Percentiles rank a stretch among this genome's conserved stretches.
These are phyloP conservation scores for Neonectria coccinea DNA, from an alignment of 2,329 filamentous ascomycete genomes.

Conservation along the genomic window DNA sequence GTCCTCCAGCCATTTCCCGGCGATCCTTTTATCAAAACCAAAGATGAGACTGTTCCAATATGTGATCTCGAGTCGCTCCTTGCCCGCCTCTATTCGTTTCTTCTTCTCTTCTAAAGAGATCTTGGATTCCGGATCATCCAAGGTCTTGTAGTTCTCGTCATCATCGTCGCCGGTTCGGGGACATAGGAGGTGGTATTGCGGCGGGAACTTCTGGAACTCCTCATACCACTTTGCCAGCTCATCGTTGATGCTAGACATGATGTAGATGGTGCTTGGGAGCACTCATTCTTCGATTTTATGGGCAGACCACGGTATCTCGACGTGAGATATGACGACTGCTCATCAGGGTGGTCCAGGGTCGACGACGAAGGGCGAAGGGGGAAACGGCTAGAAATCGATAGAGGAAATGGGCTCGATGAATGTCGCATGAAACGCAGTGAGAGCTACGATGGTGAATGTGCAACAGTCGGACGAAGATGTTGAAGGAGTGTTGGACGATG, in stretches of 20 bases:
- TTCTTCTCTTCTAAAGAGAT: slow-evolving; percentile 64
- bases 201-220: slow-evolving; percentile 57
- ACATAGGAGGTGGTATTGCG: slow-evolving; percentile 74
- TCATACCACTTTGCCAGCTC: slow-evolving; percentile 58
- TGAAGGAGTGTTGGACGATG: slow-evolving; percentile 7
- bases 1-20: slow-evolving; percentile 68
- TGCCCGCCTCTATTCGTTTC: slow-evolving; percentile 65
- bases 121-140: slow-evolving; percentile 62
- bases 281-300: slow-evolving; percentile 38
- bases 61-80: slow-evolving; percentile 69
- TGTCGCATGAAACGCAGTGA: not conserved
- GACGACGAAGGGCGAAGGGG: not conserved
- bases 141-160: slow-evolving; percentile 65
- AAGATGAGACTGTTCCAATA: slow-evolving; percentile 77
- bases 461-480: not conserved
- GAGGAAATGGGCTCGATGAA: not conserved
- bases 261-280: slow-evolving; percentile 31
- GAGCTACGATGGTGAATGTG: not conserved
- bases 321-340: slow-evolving; percentile 16
- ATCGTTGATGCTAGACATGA: slow-evolving; percentile 55
- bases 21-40: slow-evolving; percentile 72
- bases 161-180: slow-evolving; percentile 74
- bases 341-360: slow-evolving; percentile 20
- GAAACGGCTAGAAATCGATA: not conserved
- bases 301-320: slow-evolving; percentile 19